A percentile compares a stretch with the other conserved stretches of the same genome.
Conservation (phyloP, 1,284 basidiomycete genomes). For the Rhodotorula mucilaginosa region DNA sequence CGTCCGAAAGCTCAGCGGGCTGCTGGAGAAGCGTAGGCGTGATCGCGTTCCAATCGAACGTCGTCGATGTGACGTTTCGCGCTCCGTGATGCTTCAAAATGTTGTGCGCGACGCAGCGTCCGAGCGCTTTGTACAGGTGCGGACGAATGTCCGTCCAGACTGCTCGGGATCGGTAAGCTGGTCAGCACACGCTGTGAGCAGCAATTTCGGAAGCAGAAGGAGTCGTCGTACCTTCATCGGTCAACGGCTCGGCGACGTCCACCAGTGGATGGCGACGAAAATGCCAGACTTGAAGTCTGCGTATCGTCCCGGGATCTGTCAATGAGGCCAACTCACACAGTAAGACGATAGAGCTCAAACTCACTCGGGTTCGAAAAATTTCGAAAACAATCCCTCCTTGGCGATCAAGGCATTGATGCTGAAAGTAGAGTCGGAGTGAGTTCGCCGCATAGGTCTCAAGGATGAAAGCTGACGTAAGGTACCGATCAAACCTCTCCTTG, state of each 20-base stretch:
- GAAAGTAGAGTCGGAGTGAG: no score
- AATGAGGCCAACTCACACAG: background rate
- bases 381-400: no score
- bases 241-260: slow-evolving; percentile 2
- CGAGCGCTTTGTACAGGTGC: background rate
- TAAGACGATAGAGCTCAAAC: background rate
- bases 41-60: background rate
- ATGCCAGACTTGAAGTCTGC: background rate
- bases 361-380: no score
- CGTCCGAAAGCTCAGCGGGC: background rate
- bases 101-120: background rate
- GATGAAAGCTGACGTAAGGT: no score
- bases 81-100: background rate
- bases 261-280: background rate
- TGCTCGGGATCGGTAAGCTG: background rate
- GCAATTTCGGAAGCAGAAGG: no score
- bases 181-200: no score
- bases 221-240: slow-evolving; percentile 10
- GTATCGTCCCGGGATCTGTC: background rate
- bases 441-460: no score
- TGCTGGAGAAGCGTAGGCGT: background rate
- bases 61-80: background rate
- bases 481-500: no score
- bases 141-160: slow-evolving; percentile 2
- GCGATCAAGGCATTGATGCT: no score